Evolutionary conservation across 2,329 filamentous ascomycete species (phyloP).

Genomic region (Rhinocladiella similis): DNA sequence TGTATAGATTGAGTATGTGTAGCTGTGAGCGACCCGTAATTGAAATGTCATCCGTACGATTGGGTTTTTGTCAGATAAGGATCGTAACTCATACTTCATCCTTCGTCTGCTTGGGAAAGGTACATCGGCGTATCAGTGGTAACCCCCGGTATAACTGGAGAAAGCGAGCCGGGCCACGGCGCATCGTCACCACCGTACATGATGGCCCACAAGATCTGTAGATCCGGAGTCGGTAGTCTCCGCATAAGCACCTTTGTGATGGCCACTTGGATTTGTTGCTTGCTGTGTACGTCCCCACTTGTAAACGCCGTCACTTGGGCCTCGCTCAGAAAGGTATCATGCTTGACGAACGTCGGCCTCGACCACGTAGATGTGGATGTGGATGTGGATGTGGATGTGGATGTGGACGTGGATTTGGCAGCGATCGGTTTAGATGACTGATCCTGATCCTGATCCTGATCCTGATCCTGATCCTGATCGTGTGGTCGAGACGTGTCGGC

Average conservation of each 20-base stretch:
- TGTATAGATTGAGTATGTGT: no score
- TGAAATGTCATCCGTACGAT: no score
- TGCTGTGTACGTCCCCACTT: constrained; percentile 13
- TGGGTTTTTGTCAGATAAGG: no score
- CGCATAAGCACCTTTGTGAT: constrained; percentile 23
- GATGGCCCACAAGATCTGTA: constrained; percentile 25
- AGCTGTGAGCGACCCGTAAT: no score
- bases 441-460: no score
- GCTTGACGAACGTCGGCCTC: constrained; percentile 12
- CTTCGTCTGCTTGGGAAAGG: neutral
- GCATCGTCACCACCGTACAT: constrained; percentile 23
- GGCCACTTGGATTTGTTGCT: constrained; percentile 19
- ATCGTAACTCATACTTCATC: neutral
- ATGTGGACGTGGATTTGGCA: no score
- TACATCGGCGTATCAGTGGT: neutral
- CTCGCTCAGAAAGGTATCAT: constrained; percentile 20
- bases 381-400: neutral
- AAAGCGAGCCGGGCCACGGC: constrained; percentile 20
- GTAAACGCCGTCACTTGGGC: constrained; percentile 13
- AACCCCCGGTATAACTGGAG: constrained; percentile 18
- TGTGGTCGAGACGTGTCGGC: no score
- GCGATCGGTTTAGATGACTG: no score
- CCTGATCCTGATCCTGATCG: no score
- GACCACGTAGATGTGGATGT: neutral
- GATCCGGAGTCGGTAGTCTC: constrained; percentile 22